Conservation (phyloP, 176 grass and related monocot species). For the Calamus simplicifolius region DNA sequence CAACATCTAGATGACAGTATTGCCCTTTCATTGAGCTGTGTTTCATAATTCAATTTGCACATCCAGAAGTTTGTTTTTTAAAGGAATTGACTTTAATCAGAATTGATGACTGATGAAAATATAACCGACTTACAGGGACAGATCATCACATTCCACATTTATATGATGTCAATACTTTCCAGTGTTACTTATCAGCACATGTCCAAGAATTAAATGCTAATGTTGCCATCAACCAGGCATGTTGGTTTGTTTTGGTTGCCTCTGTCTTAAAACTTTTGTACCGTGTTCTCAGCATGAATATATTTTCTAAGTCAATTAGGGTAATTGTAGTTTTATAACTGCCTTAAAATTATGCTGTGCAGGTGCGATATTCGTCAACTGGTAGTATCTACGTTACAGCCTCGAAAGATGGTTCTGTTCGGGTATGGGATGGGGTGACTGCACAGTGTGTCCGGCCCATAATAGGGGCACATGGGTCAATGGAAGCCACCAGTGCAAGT, state of each 20-base stretch:
- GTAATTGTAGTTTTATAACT: background rate
- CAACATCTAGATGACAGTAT: too few relatives aligned
- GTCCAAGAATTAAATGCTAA: constrained; percentile 38
- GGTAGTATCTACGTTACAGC: constrained; percentile 86
- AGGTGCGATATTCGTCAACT: constrained; percentile 77
- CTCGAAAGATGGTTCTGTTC: constrained; percentile 86
- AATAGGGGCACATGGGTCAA: too few relatives aligned
- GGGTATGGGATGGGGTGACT: constrained; percentile 76
- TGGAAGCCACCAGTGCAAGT: too few relatives aligned
- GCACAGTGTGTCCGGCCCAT: constrained; percentile 84
- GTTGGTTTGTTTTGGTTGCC: background rate
- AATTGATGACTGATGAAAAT: background rate
- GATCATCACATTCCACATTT: constrained; percentile 92
- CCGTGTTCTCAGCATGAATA: too few relatives aligned
- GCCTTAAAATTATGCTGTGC: background rate
- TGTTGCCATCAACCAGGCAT: constrained; percentile 89
- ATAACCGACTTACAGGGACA: constrained; percentile 49
- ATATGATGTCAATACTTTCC: constrained; percentile 96
- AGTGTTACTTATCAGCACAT: constrained; percentile 79
- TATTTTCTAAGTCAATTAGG: background rate
- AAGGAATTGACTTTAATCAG: background rate
- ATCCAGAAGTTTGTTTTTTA: too few relatives aligned
- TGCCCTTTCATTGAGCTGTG: too few relatives aligned
- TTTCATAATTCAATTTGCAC: too few relatives aligned
- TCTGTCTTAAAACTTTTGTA: too few relatives aligned